Percentiles rank a stretch among this genome's conserved stretches.
Evolutionary conservation across 202 grass and related monocot genomes (phyloP).

Genomic region (Hordeum pubiflorum): DNA sequence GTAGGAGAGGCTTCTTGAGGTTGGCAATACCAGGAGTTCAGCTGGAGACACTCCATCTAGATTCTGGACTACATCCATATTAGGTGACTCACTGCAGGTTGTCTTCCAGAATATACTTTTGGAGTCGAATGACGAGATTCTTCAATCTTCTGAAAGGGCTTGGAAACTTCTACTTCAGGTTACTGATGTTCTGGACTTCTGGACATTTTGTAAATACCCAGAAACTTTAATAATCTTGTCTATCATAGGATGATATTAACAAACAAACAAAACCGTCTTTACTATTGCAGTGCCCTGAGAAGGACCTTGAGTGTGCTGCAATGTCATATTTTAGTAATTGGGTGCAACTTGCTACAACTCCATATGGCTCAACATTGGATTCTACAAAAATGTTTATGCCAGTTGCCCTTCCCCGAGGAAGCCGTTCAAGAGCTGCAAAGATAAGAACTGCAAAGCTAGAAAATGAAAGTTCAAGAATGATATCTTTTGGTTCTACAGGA

Average conservation of each 20-base stretch:
- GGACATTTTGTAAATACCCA: neutral
- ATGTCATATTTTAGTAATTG: constrained; percentile 69
- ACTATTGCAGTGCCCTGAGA: constrained; percentile 68
- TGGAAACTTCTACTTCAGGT: constrained; percentile 98
- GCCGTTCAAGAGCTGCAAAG: constrained; percentile 87
- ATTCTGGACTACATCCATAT: constrained; percentile 77
- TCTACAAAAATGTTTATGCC: constrained; percentile 85
- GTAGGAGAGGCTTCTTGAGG: constrained; percentile 93
- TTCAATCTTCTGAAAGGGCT: constrained; percentile 86
- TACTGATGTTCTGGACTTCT: constrained; percentile 19
- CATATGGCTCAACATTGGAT: constrained; percentile 76
- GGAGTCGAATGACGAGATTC: constrained; percentile 94
- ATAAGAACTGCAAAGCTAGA: constrained; percentile 66
- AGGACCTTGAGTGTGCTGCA: constrained; percentile 71
- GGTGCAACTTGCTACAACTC: constrained; percentile 86
- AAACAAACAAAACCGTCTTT: constrained; percentile 23
- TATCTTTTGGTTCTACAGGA: constrained; percentile 57
- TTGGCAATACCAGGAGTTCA: constrained; percentile 60
- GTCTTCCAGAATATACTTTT: constrained; percentile 96
- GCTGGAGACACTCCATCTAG: constrained; percentile 35
- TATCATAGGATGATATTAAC: constrained; percentile 25
- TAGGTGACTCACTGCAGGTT: constrained; percentile 86
- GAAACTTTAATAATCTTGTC: constrained; percentile 6
- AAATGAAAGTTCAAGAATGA: constrained; percentile 45
- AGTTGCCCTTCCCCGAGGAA: constrained; percentile 90